Percentiles rank a stretch among this genome's conserved stretches.
Evolutionary conservation across 768 basidiomycete species (phyloP).

Genomic region (Leccinum broughii): DNA sequence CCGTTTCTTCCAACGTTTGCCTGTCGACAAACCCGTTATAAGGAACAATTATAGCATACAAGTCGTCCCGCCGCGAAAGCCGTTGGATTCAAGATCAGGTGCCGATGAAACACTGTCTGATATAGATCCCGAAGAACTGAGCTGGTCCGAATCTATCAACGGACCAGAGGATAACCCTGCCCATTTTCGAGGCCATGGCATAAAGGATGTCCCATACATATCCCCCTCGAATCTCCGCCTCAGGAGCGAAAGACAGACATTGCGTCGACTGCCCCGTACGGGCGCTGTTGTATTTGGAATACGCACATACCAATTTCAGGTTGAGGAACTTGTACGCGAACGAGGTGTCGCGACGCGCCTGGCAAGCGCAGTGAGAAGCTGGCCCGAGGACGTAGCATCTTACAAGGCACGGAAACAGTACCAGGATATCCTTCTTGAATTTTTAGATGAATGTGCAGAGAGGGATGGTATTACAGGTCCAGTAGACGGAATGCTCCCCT

Average conservation of each 20-base stretch:
- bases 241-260: slow-evolving; percentile 68
- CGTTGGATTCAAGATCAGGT: too few relatives aligned
- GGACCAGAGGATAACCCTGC: too few relatives aligned
- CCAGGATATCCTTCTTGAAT: slow-evolving; percentile 25
- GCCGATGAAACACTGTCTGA: too few relatives aligned
- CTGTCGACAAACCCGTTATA: slow-evolving; percentile 68
- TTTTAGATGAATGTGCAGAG: slow-evolving; percentile 26
- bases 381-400: slow-evolving; percentile 60
- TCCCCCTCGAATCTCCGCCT: slow-evolving; percentile 51
- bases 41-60: slow-evolving; percentile 63
- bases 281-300: slow-evolving; percentile 75
- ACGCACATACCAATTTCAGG: slow-evolving; percentile 60
- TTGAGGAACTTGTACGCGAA: slow-evolving; percentile 55
- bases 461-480: slow-evolving; percentile 19
- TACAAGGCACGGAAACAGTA: slow-evolving; percentile 29
- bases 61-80: too few relatives aligned
- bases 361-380: slow-evolving; percentile 64
- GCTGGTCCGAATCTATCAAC: too few relatives aligned
- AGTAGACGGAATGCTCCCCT: slow-evolving; percentile 15
- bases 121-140: too few relatives aligned
- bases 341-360: slow-evolving; percentile 61
- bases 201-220: slow-evolving; percentile 11
- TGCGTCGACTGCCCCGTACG: slow-evolving; percentile 61
- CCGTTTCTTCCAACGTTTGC: slow-evolving; percentile 68
- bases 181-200: slow-evolving; percentile 17